Base-by-base conservation (phyloP, 768 basidiomycete genomes). In the Myochromella boudieri region DNA sequence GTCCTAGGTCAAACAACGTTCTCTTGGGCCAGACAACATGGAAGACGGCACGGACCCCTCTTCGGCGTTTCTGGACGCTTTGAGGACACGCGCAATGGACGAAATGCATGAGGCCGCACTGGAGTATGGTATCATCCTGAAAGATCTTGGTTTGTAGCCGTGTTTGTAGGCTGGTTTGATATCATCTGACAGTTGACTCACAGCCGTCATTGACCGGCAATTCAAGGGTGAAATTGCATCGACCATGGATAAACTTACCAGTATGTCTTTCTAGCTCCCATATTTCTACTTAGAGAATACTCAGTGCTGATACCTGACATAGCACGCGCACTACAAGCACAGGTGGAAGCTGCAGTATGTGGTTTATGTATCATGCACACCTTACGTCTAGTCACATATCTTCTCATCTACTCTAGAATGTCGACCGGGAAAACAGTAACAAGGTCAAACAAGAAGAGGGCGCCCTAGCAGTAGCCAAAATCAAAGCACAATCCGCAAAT, bases 201-300 rank as follows among this genome's bases (percentile, higher is more conserved):
- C n/a, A 84, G 90, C 89, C 44, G 90, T 92, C 44, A 91, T 91
- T 48, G 88, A 91, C 60, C 73, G 90, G 24, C 85, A 91, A 56
- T 92, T 92, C 73, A 91, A 92, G 71, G 89, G 88, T 48, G 89
- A 92, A 59, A 90, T 91, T 54, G 90, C 87, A 1, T 69, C 77
- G 21, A 88, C 87, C 1, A 91, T 91, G 89, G 85, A 91, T 59
- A 87, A 88, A 60, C 72, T 91, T 43, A 91, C 87, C 3, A 70
- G 65, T 69, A 44, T 53, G 62, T 48, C 12, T 6, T 31, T 14
- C 20, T 29, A 24, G n/a, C n/a, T n/a, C 25, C 4, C 25, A 31
- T 20, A 12, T 12, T 5, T 18, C 17, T 27, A 7, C 17, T 4
- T 46, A 25, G 14, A 15, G 20, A 17, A 46, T 21, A 14, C 55